Conservation (phyloP, 345 rosid genomes). For the Acer saccharum region DNA sequence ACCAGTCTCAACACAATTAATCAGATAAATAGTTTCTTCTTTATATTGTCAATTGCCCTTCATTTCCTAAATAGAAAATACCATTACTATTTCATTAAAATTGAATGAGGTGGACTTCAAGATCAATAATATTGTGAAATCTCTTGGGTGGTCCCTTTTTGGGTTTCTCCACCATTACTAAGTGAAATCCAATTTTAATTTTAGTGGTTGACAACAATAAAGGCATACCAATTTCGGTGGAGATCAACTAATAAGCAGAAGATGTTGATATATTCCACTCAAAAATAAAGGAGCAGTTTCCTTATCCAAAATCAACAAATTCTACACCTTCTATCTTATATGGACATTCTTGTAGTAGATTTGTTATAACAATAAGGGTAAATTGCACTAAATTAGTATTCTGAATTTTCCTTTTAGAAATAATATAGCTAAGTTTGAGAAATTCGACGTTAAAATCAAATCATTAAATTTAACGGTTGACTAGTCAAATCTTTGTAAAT, state of each 20-base stretch:
- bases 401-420: too few relatives aligned
- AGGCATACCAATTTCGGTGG: not conserved
- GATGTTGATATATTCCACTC: not conserved
- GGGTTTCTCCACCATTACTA: not conserved
- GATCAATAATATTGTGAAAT: not conserved
- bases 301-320: not conserved
- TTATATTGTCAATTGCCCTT: too few relatives aligned
- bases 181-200: not conserved
- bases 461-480: too few relatives aligned
- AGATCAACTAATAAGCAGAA: not conserved
- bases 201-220: conserved; percentile 1
- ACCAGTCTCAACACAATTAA: not conserved
- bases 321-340: not conserved
- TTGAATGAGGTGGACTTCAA: too few relatives aligned
- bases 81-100: not conserved
- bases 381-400: too few relatives aligned
- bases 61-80: too few relatives aligned
- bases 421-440: too few relatives aligned
- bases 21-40: not conserved
- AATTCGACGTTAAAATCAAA: too few relatives aligned
- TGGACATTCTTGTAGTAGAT: too few relatives aligned
- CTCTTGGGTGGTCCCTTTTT: not conserved
- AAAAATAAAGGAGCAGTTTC: not conserved
- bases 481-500: too few relatives aligned
- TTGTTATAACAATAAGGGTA: too few relatives aligned